Evolutionary conservation across 2,329 filamentous ascomycete species (phyloP).

Genomic region (Emergomyces orientalis): DNA sequence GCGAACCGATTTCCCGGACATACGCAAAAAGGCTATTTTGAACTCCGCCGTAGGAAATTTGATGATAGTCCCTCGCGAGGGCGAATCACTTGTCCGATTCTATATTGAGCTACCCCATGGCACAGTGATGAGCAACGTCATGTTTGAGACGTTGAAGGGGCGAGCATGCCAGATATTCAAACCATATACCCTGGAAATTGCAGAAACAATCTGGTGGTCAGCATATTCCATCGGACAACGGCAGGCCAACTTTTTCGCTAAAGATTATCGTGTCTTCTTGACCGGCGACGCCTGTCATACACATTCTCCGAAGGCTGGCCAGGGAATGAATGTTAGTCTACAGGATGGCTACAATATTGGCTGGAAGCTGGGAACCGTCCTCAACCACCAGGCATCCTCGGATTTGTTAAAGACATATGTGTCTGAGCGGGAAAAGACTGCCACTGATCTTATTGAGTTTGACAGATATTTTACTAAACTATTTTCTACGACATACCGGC

Average conservation of each 20-base stretch:
- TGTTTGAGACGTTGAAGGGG: constrained; percentile 53
- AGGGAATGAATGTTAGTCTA: constrained; percentile 40
- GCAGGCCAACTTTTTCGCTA: constrained; percentile 21
- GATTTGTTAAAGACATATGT: neutral
- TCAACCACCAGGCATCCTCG: no score
- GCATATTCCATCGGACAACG: constrained; percentile 70
- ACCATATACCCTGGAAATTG: constrained; percentile 53
- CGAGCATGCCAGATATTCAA: constrained; percentile 58
- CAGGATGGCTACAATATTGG: constrained; percentile 66
- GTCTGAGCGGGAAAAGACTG: constrained; percentile 50
- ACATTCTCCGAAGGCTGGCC: constrained; percentile 57
- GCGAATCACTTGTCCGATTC: constrained; percentile 52
- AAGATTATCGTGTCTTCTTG: constrained; percentile 55
- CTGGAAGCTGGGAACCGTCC: constrained; percentile 75
- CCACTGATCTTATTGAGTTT: no score
- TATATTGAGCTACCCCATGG: constrained; percentile 34
- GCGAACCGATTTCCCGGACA: constrained; percentile 64
- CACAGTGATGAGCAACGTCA: constrained; percentile 52
- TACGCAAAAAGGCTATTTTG: constrained; percentile 69
- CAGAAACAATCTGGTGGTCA: constrained; percentile 62
- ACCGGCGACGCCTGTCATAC: constrained; percentile 56
- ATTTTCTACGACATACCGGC: no score
- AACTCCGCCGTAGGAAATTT: constrained; percentile 65
- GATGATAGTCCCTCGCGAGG: constrained; percentile 67
- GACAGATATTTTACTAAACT: no score